Percentiles rank a stretch among this genome's conserved stretches.
Evolutionary conservation across 306 rosid species (phyloP).

Genomic region (Quercus wislizeni): DNA sequence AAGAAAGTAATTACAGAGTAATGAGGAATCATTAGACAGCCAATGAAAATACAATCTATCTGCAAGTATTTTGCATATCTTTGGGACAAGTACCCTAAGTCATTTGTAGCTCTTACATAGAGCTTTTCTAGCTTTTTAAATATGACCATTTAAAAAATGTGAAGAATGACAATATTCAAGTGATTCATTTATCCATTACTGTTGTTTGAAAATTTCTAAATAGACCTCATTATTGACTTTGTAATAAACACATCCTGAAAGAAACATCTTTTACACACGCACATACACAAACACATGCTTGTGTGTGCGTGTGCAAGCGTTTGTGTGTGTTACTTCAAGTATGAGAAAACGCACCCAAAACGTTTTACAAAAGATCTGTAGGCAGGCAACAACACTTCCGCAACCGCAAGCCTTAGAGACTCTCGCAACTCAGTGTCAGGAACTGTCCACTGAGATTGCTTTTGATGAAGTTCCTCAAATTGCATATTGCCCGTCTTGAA

Average conservation of each 20-base stretch:
- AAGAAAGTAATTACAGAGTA: conserved; percentile 2
- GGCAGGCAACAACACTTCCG: conserved; percentile 85
- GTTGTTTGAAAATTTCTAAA: no score
- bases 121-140: not conserved
- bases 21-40: not conserved
- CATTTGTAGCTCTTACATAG: not conserved
- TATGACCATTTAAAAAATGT: not conserved
- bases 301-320: not conserved
- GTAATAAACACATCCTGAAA: no score
- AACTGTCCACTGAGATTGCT: conserved; percentile 95
- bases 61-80: not conserved
- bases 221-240: no score
- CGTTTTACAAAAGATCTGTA: conserved; percentile 73
- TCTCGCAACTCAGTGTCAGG: conserved; percentile 77
- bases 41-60: conserved; percentile 2
- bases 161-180: not conserved
- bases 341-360: no score
- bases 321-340: not conserved
- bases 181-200: not conserved
- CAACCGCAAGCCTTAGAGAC: conserved; percentile 47
- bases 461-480: conserved; percentile 97
- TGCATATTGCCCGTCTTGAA: conserved; percentile 71
- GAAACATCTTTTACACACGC: no score
- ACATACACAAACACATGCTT: no score
- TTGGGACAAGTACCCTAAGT: not conserved